A percentile compares a stretch with the other conserved stretches of the same genome.
Evolutionary conservation across 495 filamentous ascomycete species (phyloP).

Genomic region (Parathielavia appendiculata): DNA sequence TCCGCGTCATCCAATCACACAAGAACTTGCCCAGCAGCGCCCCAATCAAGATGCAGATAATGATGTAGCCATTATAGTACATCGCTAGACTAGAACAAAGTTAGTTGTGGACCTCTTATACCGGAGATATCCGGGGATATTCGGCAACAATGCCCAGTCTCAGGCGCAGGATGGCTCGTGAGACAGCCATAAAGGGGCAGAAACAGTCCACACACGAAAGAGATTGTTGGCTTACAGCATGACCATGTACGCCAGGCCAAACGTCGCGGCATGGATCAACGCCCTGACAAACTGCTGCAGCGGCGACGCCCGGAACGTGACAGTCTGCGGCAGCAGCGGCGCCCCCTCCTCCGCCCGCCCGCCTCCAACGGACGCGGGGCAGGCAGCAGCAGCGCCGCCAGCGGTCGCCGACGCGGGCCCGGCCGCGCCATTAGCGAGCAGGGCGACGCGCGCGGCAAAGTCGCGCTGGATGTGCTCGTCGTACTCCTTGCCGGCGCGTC

Average conservation of each 20-base stretch:
- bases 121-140: too few relatives aligned
- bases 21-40: conserved; percentile 45
- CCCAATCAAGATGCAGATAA: conserved; percentile 53
- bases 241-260: conserved; percentile 52
- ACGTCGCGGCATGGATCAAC: conserved; percentile 45
- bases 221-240: conserved; percentile 37
- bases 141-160: too few relatives aligned
- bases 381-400: neutral
- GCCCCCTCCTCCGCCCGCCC: neutral
- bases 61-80: conserved; percentile 54
- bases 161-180: too few relatives aligned
- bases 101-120: too few relatives aligned
- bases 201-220: too few relatives aligned
- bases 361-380: neutral
- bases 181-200: too few relatives aligned
- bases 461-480: conserved; percentile 44
- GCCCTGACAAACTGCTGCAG: conserved; percentile 47
- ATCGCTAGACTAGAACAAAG: conserved; percentile 37
- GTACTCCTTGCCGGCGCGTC: conserved; percentile 51
- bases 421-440: conserved; percentile 6
- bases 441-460: conserved; percentile 30
- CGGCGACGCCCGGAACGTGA: conserved; percentile 43
- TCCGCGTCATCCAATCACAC: conserved; percentile 39
- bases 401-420: neutral
- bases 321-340: conserved; percentile 12